Evolutionary conservation across 805 yeast genomes (phyloP).

Genomic region (Metschnikowia dekortorum): DNA sequence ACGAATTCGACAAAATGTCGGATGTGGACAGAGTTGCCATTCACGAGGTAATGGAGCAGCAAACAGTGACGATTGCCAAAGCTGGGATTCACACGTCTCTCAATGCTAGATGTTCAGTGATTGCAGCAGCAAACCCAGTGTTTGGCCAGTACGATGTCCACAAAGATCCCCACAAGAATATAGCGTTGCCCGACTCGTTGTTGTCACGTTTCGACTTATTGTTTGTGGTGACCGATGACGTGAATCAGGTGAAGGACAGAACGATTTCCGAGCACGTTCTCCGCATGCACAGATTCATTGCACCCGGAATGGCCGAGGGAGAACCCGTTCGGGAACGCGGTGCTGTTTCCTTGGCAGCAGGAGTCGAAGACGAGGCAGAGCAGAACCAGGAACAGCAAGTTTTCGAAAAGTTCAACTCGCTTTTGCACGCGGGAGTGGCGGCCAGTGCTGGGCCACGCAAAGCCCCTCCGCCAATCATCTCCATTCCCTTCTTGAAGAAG

Average conservation of each 20-base stretch:
- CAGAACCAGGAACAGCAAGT: slow-evolving; percentile 54
- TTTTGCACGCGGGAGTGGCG: slow-evolving; percentile 74
- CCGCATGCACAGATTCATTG: slow-evolving; percentile 85
- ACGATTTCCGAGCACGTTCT: slow-evolving; percentile 90
- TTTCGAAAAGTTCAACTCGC: slow-evolving; percentile 79
- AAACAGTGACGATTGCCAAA: slow-evolving; percentile 94
- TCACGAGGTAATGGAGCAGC: slow-evolving; percentile 99
- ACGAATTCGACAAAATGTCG: slow-evolving; percentile 97
- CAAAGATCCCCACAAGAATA: slow-evolving; percentile 93
- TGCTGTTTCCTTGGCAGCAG: slow-evolving; percentile 73
- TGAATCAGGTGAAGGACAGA: slow-evolving; percentile 79
- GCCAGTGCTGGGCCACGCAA: slow-evolving; percentile 14
- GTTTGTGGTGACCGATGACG: slow-evolving; percentile 94
- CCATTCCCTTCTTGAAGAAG: slow-evolving; percentile 84
- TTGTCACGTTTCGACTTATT: slow-evolving; percentile 94
- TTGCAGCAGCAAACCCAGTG: slow-evolving; percentile 97
- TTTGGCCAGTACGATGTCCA: slow-evolving; percentile 95
- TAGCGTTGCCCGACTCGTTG: slow-evolving; percentile 93
- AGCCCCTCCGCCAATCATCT: slow-evolving; percentile 37
- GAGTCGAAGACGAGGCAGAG: slow-evolving; percentile 52
- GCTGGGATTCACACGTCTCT: slow-evolving; percentile 97
- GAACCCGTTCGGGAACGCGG: slow-evolving; percentile 83
- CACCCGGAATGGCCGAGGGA: slow-evolving; percentile 87
- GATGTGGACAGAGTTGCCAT: slow-evolving; percentile 96
- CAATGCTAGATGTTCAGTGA: slow-evolving; percentile 93